phyloP scores from a whole-genome alignment of 345 rosid species.

The Pseudoturritis turrita region DNA sequence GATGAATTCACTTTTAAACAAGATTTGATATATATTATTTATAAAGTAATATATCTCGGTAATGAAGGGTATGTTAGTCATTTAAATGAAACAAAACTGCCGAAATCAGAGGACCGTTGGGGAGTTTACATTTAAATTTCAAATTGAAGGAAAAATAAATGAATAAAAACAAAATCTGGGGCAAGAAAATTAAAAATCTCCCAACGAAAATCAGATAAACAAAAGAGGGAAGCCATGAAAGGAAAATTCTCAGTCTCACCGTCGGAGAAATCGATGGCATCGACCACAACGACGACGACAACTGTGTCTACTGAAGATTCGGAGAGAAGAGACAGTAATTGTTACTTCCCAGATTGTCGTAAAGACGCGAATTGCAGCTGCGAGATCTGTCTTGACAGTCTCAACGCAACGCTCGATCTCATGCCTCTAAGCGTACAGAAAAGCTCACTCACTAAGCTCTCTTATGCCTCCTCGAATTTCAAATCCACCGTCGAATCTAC shows the following conservation, averaged over 20 bases:
- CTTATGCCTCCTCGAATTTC: conserved; percentile 30
- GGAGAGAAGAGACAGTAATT: conserved; percentile 45
- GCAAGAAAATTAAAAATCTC: not conserved
- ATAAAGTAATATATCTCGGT: too few species aligned
- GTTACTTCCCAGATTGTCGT: conserved; percentile 81
- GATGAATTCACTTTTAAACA: too few species aligned
- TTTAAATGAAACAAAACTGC: not conserved
- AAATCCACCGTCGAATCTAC: conserved; percentile 30
- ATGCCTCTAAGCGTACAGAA: conserved; percentile 68
- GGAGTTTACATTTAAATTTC: conserved; percentile 17
- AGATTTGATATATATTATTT: too few species aligned
- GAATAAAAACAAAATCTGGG: not conserved
- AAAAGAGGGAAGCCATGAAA: conserved; percentile 1
- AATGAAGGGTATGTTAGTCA: not conserved
- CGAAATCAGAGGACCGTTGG: conserved; percentile 29
- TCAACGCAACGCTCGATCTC: conserved; percentile 88
- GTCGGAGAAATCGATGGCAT: conserved; percentile 40
- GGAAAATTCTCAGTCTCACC: conserved; percentile 15
- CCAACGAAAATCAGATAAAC: conserved; percentile 4
- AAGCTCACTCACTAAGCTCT: conserved; percentile 63
- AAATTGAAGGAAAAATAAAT: not conserved
- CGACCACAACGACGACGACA: conserved; percentile 40
- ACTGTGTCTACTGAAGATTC: conserved; percentile 21
- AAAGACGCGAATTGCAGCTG: conserved; percentile 87
- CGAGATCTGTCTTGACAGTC: conserved; percentile 74